Base-by-base conservation (phyloP, 257 asterid species). In the Solanum commersonii region DNA sequence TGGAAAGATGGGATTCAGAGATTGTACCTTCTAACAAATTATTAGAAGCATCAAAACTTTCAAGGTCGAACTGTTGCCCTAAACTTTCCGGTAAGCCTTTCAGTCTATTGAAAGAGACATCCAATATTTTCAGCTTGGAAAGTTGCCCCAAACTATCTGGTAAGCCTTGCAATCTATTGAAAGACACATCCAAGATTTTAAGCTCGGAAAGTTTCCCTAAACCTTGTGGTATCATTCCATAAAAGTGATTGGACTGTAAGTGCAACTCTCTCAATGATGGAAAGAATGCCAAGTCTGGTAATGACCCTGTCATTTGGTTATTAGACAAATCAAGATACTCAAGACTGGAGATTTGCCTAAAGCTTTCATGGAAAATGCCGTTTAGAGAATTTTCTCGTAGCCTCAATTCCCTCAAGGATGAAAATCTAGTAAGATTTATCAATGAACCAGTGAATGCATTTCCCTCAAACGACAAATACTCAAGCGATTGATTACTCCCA, bases 11-110 rank as follows among this genome's bases (percentile, higher is more conserved):
- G 14, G 87, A 23, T 20, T 91, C 91, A 8, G 89, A 60, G 68
- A 91, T 34, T 23, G 85, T 60, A 27, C 91, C 95, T 83, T 90
- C 42, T 20, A 91, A 59, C 1, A 52, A 86, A 88, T 93, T 90
- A 27, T 1, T 65, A 65, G 89, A 68, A 10, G 90, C 81, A 40
- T 78, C 83, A 3, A 92, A 22, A 18, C 23, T 60, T 35, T 78
- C 91, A n/a, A 91, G 93, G 15, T 73, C 6, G 2, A 90, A 34
- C 40, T 85, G 91, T 16, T 84, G 27, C 35, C 89, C 89, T 13
- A 90, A 3, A 71, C 87, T 90, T 42, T 38, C 29, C 25, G 76
- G 81, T 63, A 85, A 70, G 38, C 65, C 81, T 16, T 37, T 5
- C 27, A 85, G 81, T 63, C 87, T 38, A 70, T 85, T 85, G n/a